phyloP scores from a whole-genome alignment of 495 filamentous ascomycete genomes.

The Arthonia radiata region DNA sequence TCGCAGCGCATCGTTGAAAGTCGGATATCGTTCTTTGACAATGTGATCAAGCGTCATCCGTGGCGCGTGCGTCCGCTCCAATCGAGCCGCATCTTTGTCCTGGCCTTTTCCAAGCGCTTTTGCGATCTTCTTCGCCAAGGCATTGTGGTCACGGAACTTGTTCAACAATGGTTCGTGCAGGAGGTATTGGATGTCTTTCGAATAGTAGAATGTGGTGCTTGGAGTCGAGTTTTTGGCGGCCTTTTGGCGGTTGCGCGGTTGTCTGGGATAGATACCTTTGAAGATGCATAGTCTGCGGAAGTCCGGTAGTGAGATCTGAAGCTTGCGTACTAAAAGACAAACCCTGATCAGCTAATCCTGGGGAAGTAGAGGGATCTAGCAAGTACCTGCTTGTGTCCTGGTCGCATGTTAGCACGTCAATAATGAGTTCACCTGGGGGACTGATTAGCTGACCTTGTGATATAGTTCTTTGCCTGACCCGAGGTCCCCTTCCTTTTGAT shows the following conservation, averaged over 20 bases:
- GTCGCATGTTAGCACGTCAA: too few relatives aligned
- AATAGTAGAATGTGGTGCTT: conserved; percentile 95
- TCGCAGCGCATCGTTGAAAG: conserved; percentile 79
- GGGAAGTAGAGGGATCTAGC: too few relatives aligned
- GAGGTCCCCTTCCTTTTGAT: too few relatives aligned
- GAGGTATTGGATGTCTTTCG: conserved; percentile 93
- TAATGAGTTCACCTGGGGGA: too few relatives aligned
- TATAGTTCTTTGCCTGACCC: conserved; percentile 93
- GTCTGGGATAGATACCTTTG: conserved; percentile 95
- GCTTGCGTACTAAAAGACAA: conserved; percentile 92
- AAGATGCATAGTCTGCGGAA: conserved; percentile 97
- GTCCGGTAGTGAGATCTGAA: conserved; percentile 89
- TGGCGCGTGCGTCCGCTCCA: conserved; percentile 67
- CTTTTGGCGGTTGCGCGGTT: conserved; percentile 91
- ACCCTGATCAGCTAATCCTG: too few relatives aligned
- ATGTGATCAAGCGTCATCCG: conserved; percentile 82
- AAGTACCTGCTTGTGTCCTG: conserved; percentile 76
- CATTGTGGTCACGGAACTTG: conserved; percentile 93
- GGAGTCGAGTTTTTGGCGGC: conserved; percentile 71
- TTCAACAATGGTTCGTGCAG: conserved; percentile 86
- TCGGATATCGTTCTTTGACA: conserved; percentile 92
- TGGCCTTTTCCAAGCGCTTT: conserved; percentile 77
- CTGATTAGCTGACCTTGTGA: too few relatives aligned
- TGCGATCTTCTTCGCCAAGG: conserved; percentile 86
- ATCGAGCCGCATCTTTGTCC: conserved; percentile 55